Base-by-base conservation (phyloP, 768 basidiomycete species). In the Lactarius psammicola region DNA sequence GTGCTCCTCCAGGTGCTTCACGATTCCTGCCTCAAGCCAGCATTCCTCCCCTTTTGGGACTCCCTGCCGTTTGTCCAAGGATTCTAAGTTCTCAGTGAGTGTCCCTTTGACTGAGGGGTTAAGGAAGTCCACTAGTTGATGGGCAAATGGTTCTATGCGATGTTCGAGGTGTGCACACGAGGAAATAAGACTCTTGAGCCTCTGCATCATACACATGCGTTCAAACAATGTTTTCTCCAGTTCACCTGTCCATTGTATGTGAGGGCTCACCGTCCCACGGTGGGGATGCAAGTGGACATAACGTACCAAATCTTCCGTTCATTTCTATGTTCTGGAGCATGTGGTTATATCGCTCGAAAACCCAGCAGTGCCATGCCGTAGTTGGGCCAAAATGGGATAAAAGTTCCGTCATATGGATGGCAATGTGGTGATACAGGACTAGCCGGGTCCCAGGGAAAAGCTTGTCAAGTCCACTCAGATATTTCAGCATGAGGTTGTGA, bases 271-370 rank as follows among this genome's bases (percentile, higher is more conserved):
- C 4, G 23, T n/a, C n/a, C 17, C 44, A 46, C 8, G 42, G 7
- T n/a, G 42, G 20, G 4, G 17, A 49, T n/a, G 38, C 56, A 4
- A 40, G 34, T 20, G n/a, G 31, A 38, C 4, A 31, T 20, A 18
- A 70, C 75, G n/a, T 31, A 79, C 77, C 78, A 42, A 74, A 72
- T 58, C 74, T 74, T 4, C 54, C 56, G 60, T 79, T 80, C 1
- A 73, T 76, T 15, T 70, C 68, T 3, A 75, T 67, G 5, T 68
- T 60, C 44, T 77, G 76, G 15, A 79, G 63, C 9, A 76, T 63
- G 33, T 74, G 71, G 60, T 80, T 80, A 38, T 74, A 72, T 4
- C 74, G 33, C 60, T 80, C 78, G 56, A 78, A 78, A 0, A 76
- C 66, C 49, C 74, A 80, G 36, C 75, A 74, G 18, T 75, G 63